A percentile compares a stretch with the other conserved stretches of the same genome.
Conservation (phyloP, 257 asterid species). For the Solanum chilense region DNA sequence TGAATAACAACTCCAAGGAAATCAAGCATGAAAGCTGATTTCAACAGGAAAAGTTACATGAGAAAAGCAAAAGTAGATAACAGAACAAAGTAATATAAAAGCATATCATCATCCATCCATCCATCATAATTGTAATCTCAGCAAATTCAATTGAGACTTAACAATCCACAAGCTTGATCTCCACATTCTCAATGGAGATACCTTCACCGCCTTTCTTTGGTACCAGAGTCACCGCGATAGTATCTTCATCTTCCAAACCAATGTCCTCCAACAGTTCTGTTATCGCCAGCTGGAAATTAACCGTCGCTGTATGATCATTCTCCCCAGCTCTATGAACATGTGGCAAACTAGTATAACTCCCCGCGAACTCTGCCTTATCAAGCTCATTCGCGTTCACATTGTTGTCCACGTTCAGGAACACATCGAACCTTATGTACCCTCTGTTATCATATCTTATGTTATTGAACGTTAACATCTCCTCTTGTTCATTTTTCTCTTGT, state of each 20-base stretch:
- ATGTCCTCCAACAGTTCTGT: neutral
- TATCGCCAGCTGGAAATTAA: neutral
- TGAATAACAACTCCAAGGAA: neutral
- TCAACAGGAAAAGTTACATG: neutral
- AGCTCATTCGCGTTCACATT: conserved; percentile 12
- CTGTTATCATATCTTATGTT: conserved; percentile 12
- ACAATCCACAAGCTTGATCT: neutral
- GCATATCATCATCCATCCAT: neutral
- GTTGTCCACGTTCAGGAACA: conserved; percentile 43
- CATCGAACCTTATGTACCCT: conserved; percentile 34
- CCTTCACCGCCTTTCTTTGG: neutral
- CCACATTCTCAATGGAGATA: neutral
- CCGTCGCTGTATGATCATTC: neutral
- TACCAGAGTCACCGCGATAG: neutral
- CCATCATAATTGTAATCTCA: neutral
- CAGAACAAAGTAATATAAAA: neutral
- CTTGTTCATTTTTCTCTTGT: conserved; percentile 18
- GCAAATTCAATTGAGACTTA: neutral
- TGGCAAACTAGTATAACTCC: conserved; percentile 43
- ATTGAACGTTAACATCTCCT: conserved; percentile 20
- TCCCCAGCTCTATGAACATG: neutral
- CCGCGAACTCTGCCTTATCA: conserved; percentile 36
- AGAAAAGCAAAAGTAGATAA: neutral
- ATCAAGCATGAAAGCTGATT: neutral
- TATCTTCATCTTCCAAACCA: neutral